Percentiles rank a stretch among this genome's conserved stretches.
Evolutionary conservation across 1,284 basidiomycete species (phyloP).

Genomic region (Coniferiporia weirii): DNA sequence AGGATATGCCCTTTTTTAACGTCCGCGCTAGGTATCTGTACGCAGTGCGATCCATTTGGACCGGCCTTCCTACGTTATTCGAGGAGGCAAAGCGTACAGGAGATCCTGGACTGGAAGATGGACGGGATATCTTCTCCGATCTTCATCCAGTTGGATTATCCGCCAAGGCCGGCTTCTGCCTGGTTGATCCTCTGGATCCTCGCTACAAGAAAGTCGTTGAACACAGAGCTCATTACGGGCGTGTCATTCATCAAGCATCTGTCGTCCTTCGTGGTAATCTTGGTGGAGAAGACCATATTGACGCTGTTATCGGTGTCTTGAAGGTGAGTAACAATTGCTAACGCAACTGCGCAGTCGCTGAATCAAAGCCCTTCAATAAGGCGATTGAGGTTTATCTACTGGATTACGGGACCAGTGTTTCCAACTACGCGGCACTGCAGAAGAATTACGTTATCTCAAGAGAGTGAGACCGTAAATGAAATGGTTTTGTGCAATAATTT

Average conservation of each 20-base stretch:
- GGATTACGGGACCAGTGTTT: conserved; percentile 63
- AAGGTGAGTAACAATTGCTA: not conserved
- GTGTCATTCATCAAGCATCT: conserved; percentile 68
- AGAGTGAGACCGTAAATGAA: conserved; percentile 46
- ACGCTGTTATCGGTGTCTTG: conserved; percentile 67
- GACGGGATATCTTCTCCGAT: conserved; percentile 61
- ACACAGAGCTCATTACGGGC: conserved; percentile 66
- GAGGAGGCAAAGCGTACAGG: conserved; percentile 54
- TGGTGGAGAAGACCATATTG: conserved; percentile 85
- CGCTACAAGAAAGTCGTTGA: conserved; percentile 64
- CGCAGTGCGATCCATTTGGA: conserved; percentile 63
- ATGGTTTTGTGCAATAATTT: conserved; percentile 5
- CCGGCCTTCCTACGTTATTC: conserved; percentile 63
- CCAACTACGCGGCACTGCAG: conserved; percentile 55
- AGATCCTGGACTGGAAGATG: conserved; percentile 52
- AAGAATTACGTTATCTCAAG: conserved; percentile 64
- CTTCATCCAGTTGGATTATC: conserved; percentile 50
- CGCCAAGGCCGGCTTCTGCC: conserved; percentile 69
- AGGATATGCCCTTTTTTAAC: not conserved
- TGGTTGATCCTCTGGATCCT: conserved; percentile 72
- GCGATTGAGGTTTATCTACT: conserved; percentile 74
- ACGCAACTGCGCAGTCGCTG: not conserved
- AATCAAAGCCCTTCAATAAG: conserved; percentile 32
- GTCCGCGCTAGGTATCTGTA: conserved; percentile 48
- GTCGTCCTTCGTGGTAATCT: conserved; percentile 53